Percentiles rank a stretch among this genome's conserved stretches.
Evolutionary conservation across 2,329 filamentous ascomycete species (phyloP).

Genomic region (Colletotrichum sp.): DNA sequence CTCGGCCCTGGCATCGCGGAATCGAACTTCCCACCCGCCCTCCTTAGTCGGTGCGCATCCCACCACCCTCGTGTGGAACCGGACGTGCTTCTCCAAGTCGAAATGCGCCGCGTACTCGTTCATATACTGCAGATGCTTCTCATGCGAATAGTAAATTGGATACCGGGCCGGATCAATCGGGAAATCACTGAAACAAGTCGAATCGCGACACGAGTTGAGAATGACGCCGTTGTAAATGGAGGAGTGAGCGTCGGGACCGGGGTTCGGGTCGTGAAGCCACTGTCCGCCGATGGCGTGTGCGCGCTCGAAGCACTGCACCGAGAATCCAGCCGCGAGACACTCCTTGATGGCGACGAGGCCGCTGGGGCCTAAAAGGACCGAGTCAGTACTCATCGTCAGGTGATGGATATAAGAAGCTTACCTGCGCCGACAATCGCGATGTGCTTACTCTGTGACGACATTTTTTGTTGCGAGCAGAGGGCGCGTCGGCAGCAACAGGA

Average conservation of each 20-base stretch:
- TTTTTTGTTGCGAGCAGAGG: neutral
- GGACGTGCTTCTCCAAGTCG: conserved; percentile 34
- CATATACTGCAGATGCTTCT: conserved; percentile 35
- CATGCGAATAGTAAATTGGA: conserved; percentile 39
- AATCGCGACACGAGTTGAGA: conserved; percentile 40
- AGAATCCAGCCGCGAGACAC: conserved; percentile 37
- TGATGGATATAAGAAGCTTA: neutral
- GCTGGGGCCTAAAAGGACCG: conserved; percentile 29
- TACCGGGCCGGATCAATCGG: conserved; percentile 41
- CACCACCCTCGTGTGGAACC: conserved; percentile 33
- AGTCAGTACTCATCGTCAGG: neutral
- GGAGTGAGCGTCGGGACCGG: conserved; percentile 29
- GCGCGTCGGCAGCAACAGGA: neutral
- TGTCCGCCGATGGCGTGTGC: conserved; percentile 38
- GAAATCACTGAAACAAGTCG: conserved; percentile 41
- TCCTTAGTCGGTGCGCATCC: conserved; percentile 28
- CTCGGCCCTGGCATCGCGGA: conserved; percentile 19
- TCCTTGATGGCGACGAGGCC: conserved; percentile 41
- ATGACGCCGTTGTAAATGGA: conserved; percentile 39
- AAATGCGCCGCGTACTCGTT: conserved; percentile 41
- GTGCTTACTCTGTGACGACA: conserved; percentile 8
- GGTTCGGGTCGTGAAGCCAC: conserved; percentile 38
- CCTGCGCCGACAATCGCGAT: conserved; percentile 28
- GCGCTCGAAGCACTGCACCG: conserved; percentile 37
- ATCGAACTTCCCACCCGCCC: conserved; percentile 32